Evolutionary conservation across 83 land plant species (phyloP).

Genomic region (Thuja plicata): DNA sequence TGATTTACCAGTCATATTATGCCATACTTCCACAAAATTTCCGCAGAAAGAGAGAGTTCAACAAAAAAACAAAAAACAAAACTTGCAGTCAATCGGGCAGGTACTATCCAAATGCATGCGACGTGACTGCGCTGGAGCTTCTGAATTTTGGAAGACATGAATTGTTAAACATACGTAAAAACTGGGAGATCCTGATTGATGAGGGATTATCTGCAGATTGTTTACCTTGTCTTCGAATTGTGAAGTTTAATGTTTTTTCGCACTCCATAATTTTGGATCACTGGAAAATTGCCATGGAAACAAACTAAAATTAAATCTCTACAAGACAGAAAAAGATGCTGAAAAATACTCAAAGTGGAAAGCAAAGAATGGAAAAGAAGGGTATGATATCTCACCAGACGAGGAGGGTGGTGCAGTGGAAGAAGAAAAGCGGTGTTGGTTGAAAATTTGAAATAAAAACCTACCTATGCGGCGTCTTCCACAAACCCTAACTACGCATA

Average conservation of each 20-base stretch:
- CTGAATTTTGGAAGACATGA: conserved; percentile 4
- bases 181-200: not conserved
- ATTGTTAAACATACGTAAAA: conserved; percentile 1
- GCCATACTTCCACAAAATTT: not conserved
- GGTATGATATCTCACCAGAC: too few relatives aligned
- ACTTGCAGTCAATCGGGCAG: not conserved
- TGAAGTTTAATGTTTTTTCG: not conserved
- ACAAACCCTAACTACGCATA: too few relatives aligned
- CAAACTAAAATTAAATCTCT: too few relatives aligned
- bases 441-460: too few relatives aligned
- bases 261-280: not conserved
- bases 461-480: too few relatives aligned
- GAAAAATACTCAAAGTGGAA: too few relatives aligned
- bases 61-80: not conserved
- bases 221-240: not conserved
- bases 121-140: not conserved
- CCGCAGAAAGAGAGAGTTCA: not conserved
- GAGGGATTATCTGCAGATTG: not conserved
- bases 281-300: not conserved
- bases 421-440: too few relatives aligned
- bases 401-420: too few relatives aligned
- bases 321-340: too few relatives aligned
- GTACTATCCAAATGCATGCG: not conserved
- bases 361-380: too few relatives aligned
- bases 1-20: not conserved